Base-by-base conservation (phyloP, 2,329 filamentous ascomycete species). In the Sordariomycetes sp. region DNA sequence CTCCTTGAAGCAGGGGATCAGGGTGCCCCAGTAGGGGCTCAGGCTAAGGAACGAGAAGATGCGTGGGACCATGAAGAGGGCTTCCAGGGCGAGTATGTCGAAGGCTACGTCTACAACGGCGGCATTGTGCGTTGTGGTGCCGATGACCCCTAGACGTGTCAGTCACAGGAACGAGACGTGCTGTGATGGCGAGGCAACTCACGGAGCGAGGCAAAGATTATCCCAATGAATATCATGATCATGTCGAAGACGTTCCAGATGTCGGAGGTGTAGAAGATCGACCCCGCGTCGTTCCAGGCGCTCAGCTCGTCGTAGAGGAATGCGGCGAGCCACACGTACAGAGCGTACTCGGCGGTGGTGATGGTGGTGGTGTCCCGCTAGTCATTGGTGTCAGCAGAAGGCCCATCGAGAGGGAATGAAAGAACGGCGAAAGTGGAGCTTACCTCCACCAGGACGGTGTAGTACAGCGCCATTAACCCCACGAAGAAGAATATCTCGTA, bases 1-100 rank as follows among this genome's bases (percentile, higher is more conserved):
- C 68, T 92, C 89, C 67, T 94, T 94, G 55, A 96, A 77, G 61
- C 91, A 95, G 0, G 90, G 91, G 59, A 96, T 91, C 54, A 94
- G 70, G 1, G 87, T 94, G 50, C 89, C 91, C 79, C 94, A 96
- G 67, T 95, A 96, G 1, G 89, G 89, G 64, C 90, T 90, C 61
- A 96, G 70, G 66, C 87, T 92, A 61, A 96, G 77, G 56, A 96
- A 79, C 15, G 90, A 95, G 72, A 87, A 95, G 62, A 95, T 87
- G 60, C 89, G 85, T 17, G 91, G 91, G 22, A 96, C 87, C 70
- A 96, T 85, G 68, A 96, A 92, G 10, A 96, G 77, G 0, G 90
- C 91, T 69, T 96, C 89, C 15, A 96, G 76, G 0, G 90, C 86
- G 24, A 96, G 75, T n/a, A 96, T 85, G 65, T 96, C 89, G 67